Percentiles rank a stretch among this genome's conserved stretches.
phyloP scores from a whole-genome alignment of 2,329 filamentous ascomycete species.

The Scleromitrula shiraiana region DNA sequence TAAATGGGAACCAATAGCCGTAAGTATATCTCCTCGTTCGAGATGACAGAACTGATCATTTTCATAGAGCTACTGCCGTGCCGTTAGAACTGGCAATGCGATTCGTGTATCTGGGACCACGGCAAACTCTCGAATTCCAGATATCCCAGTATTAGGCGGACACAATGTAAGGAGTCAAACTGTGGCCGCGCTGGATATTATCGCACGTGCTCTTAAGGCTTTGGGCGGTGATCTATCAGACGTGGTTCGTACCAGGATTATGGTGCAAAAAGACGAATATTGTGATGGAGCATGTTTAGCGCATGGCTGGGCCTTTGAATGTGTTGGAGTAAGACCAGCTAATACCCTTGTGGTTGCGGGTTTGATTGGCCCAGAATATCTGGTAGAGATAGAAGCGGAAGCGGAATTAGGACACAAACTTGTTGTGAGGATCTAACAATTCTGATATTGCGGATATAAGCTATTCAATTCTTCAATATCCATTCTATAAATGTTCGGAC shows the following conservation, averaged over 20 bases:
- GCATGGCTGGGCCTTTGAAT: slow-evolving; percentile 26
- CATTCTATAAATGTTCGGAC: no score
- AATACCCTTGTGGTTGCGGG: slow-evolving; percentile 16
- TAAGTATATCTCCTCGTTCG: neutral
- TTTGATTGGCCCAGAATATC: slow-evolving; percentile 13
- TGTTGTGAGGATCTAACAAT: no score
- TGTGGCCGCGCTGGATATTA: slow-evolving; percentile 27
- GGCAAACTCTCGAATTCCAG: slow-evolving; percentile 22
- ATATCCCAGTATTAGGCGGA: neutral
- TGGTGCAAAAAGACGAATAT: slow-evolving; percentile 22
- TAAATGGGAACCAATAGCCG: slow-evolving; percentile 29
- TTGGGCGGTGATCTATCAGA: slow-evolving; percentile 25
- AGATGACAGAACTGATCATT: neutral
- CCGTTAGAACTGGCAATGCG: slow-evolving; percentile 22
- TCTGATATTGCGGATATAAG: no score
- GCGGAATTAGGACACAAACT: slow-evolving; percentile 13
- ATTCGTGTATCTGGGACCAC: slow-evolving; percentile 30
- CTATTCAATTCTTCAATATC: no score
- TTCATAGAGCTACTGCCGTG: slow-evolving; percentile 21
- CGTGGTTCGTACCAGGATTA: slow-evolving; percentile 25
- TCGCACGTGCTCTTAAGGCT: slow-evolving; percentile 21
- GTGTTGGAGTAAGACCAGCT: slow-evolving; percentile 18
- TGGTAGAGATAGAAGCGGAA: slow-evolving; percentile 20
- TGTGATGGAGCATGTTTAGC: slow-evolving; percentile 24
- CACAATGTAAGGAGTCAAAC: slow-evolving; percentile 26